Evolutionary conservation across 805 yeast species (phyloP).

Genomic region (Spathaspora boniae): DNA sequence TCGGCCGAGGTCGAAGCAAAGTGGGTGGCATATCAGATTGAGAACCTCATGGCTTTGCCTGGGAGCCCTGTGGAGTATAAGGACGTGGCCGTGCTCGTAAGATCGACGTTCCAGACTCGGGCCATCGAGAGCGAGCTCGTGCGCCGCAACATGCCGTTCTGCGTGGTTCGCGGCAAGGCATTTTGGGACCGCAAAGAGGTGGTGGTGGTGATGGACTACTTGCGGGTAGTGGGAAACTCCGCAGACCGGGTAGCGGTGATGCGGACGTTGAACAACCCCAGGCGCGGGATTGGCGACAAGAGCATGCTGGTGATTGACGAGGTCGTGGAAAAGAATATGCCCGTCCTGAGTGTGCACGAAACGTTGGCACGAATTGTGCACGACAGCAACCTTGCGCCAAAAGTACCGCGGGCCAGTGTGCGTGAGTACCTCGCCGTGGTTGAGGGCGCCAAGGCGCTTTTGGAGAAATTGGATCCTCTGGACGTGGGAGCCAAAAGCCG

Average conservation of each 20-base stretch:
- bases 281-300: constrained; percentile 64
- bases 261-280: constrained; percentile 57
- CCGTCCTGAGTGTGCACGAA: constrained; percentile 5
- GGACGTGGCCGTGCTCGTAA: constrained; percentile 71
- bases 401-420: constrained; percentile 1
- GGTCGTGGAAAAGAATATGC: constrained; percentile 9
- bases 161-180: constrained; percentile 66
- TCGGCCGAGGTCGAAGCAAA: constrained; percentile 54
- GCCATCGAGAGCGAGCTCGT: constrained; percentile 62
- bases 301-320: constrained; percentile 36
- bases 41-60: constrained; percentile 44
- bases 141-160: constrained; percentile 56
- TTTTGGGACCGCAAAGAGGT: constrained; percentile 81
- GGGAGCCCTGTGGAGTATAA: constrained; percentile 38
- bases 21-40: constrained; percentile 54
- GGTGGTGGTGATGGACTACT: constrained; percentile 54
- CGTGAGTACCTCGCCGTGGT: constrained; percentile 15
- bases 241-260: constrained; percentile 58
- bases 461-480: background rate
- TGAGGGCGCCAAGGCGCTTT: constrained; percentile 5
- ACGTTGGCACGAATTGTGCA: constrained; percentile 6
- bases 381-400: constrained; percentile 1
- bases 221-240: constrained; percentile 58
- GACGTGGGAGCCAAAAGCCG: constrained; percentile 1
- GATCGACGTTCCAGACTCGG: constrained; percentile 62